These are phyloP conservation scores for Solanum paucissectum DNA, from an alignment of 257 asterid species.

Conservation along the genomic window DNA sequence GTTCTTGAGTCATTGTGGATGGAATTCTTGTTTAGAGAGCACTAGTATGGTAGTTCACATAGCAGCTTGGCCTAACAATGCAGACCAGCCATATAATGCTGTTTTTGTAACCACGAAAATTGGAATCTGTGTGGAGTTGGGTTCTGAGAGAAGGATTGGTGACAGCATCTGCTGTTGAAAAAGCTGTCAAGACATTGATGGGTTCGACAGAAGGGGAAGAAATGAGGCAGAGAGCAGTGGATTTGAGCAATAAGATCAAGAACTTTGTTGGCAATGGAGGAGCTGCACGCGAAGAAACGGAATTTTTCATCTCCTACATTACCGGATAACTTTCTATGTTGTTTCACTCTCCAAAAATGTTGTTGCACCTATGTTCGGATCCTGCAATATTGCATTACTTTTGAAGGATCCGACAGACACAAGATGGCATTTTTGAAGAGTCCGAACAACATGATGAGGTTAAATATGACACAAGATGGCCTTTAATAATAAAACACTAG, in stretches of 20 bases:
- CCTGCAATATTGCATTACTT: neutral
- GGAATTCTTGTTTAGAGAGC: neutral
- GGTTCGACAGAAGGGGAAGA: neutral
- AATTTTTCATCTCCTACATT: neutral
- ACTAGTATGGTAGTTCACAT: neutral
- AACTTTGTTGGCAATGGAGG: neutral
- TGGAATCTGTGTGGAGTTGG: neutral
- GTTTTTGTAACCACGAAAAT: neutral
- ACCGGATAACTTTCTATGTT: neutral
- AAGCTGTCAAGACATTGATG: neutral
- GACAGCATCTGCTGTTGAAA: neutral
- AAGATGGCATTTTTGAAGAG: neutral
- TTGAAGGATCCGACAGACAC: neutral
- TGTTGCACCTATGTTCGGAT: neutral
- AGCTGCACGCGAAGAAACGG: neutral
- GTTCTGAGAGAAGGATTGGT: neutral
- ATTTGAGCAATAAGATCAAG: neutral
- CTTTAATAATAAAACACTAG: neutral
- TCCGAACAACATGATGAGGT: neutral
- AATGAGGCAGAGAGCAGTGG: neutral
- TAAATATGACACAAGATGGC: neutral
- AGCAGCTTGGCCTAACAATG: neutral
- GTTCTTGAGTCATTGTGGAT: neutral
- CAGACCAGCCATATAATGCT: neutral
- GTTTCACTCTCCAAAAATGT: neutral